Percentiles rank a stretch among this genome's conserved stretches.
These are phyloP conservation scores for Aaosphaeria pasadenensis DNA, from an alignment of 2,329 filamentous ascomycete species.

Conservation along the genomic window DNA sequence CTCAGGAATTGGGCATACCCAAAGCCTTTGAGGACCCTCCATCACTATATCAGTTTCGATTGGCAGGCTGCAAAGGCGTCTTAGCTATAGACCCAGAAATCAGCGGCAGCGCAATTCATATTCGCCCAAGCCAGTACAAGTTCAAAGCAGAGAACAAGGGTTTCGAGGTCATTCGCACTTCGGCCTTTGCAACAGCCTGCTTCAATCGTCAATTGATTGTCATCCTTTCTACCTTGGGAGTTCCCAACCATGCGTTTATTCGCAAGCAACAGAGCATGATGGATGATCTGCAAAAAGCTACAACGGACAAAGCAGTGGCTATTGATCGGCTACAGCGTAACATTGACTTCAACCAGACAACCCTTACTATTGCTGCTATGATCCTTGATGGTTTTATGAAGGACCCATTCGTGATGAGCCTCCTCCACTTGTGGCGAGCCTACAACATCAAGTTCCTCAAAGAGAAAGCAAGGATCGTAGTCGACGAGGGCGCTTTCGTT, in stretches of 20 bases:
- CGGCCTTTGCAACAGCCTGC: conserved; percentile 71
- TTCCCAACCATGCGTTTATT: conserved; percentile 65
- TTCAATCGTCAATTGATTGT: conserved; percentile 89
- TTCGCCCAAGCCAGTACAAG: conserved; percentile 84
- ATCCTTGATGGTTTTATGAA: conserved; percentile 77
- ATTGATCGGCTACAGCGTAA: conserved; percentile 67
- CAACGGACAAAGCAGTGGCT: conserved; percentile 63
- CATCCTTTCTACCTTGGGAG: conserved; percentile 76
- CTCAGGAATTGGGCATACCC: conserved; percentile 64
- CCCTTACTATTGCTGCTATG: conserved; percentile 70
- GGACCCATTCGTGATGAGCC: conserved; percentile 79
- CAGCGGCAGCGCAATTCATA: conserved; percentile 65
- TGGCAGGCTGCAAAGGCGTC: conserved; percentile 90
- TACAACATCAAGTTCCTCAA: conserved; percentile 90
- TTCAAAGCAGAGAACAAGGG: conserved; percentile 69
- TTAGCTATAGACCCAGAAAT: conserved; percentile 71
- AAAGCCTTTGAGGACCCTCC: conserved; percentile 57
- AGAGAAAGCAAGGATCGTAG: conserved; percentile 81
- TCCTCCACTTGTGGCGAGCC: conserved; percentile 79
- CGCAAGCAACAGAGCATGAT: conserved; percentile 67
- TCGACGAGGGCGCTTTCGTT: conserved; percentile 82
- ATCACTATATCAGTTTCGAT: conserved; percentile 86
- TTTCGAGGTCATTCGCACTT: conserved; percentile 82
- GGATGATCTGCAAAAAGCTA: conserved; percentile 64
- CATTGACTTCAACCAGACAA: conserved; percentile 82